These are phyloP conservation scores for Ambrosia trifida DNA, from an alignment of 129 eudicot genomes.

Conservation along the genomic window DNA sequence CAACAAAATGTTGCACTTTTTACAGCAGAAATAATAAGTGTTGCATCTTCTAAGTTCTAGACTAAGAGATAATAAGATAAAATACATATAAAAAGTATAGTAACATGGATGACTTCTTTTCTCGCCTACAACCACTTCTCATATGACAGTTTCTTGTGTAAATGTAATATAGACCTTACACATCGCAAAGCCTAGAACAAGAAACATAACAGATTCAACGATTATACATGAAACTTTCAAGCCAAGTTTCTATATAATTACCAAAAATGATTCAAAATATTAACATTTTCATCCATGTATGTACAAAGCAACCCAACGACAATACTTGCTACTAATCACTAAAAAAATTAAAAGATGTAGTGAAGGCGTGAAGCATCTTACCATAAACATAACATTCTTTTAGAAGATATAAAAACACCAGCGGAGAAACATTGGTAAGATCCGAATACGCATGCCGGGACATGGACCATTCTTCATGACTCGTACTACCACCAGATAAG, in stretches of 20 bases:
- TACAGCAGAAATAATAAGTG: neutral
- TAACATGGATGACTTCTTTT: neutral
- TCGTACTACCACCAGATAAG: conserved; percentile 22
- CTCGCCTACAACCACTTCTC: neutral
- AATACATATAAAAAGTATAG: neutral
- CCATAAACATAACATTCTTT: conserved; percentile 78
- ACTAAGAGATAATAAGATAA: neutral
- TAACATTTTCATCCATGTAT: neutral
- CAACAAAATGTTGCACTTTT: neutral
- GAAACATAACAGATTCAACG: neutral
- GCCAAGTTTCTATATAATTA: neutral
- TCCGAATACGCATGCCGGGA: conserved; percentile 70
- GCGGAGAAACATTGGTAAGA: conserved; percentile 85
- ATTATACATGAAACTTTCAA: neutral
- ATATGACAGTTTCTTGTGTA: neutral
- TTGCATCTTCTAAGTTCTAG: neutral
- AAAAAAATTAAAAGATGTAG: conserved; percentile 12
- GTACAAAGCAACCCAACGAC: conserved; percentile 1
- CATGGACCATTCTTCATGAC: conserved; percentile 47
- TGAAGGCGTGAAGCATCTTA: conserved; percentile 27
- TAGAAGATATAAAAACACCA: conserved; percentile 77
- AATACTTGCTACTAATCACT: neutral
- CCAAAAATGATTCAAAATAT: neutral
- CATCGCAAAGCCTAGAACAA: neutral
- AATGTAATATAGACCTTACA: neutral